A percentile compares a stretch with the other conserved stretches of the same genome.
These are phyloP conservation scores for Arthrobotrys entomopaga DNA, from an alignment of 2,329 filamentous ascomycete genomes.

Conservation along the genomic window DNA sequence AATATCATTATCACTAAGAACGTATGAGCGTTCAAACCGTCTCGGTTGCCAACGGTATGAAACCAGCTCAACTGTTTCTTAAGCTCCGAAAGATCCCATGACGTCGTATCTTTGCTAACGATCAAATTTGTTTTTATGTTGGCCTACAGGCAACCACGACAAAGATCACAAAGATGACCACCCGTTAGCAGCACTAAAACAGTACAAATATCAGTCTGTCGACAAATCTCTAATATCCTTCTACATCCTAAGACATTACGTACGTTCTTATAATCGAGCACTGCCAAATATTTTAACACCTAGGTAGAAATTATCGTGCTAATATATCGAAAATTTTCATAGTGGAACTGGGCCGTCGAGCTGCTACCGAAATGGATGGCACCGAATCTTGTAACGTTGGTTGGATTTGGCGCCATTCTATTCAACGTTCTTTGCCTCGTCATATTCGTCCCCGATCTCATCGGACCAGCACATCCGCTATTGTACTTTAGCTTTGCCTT, in stretches of 20 bases:
- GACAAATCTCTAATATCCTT: slow-evolving; percentile 94
- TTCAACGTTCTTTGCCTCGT: slow-evolving; percentile 80
- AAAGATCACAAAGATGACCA: slow-evolving; percentile 64
- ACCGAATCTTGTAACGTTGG: slow-evolving; percentile 94
- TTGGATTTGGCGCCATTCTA: slow-evolving; percentile 95
- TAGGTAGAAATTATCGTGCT: neutral
- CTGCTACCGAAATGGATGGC: slow-evolving; percentile 94
- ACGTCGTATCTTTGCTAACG: slow-evolving; percentile 8
- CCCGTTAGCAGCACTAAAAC: slow-evolving; percentile 86
- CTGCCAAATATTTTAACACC: neutral
- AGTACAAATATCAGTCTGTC: slow-evolving; percentile 97
- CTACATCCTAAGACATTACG: slow-evolving; percentile 94
- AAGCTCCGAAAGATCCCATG: neutral
- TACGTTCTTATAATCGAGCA: slow-evolving; percentile 66
- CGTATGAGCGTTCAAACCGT: slow-evolving; percentile 46
- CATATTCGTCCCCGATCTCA: slow-evolving; percentile 85
- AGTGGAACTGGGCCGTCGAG: slow-evolving; percentile 98
- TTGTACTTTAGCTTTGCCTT: slow-evolving; percentile 95
- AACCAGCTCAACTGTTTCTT: slow-evolving; percentile 10
- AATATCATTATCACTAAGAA: neutral
- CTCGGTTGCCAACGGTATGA: slow-evolving; percentile 43
- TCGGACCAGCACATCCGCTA: slow-evolving; percentile 89
- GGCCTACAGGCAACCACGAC: slow-evolving; percentile 36
- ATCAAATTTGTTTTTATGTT: neutral
- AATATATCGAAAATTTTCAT: slow-evolving; percentile 55